Conservation (phyloP, 805 yeast genomes). For the Ogataea saltuana region DNA sequence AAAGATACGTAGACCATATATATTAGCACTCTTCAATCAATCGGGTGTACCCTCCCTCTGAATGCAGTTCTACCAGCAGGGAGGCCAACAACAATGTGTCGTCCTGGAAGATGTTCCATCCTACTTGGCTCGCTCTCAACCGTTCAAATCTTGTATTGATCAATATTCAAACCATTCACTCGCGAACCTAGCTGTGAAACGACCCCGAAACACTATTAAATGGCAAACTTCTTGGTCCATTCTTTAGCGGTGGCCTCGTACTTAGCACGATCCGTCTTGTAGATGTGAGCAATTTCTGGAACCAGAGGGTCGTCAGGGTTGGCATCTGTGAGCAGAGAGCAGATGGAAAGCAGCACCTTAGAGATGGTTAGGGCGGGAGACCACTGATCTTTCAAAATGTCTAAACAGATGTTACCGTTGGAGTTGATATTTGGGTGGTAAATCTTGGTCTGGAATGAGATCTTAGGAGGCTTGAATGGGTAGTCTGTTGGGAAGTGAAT, state of each 20-base stretch:
- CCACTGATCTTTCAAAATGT: conserved; percentile 97
- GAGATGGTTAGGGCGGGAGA: conserved; percentile 97
- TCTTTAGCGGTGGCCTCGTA: conserved; percentile 97
- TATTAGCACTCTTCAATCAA: conserved; percentile 2
- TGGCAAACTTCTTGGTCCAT: conserved; percentile 98
- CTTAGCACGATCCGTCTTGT: conserved; percentile 89
- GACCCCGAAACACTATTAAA: conserved; percentile 40
- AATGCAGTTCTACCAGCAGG: conserved; percentile 1
- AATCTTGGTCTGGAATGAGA: conserved; percentile 88
- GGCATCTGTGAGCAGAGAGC: conserved; percentile 95
- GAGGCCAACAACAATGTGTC: too few species aligned
- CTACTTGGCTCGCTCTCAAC: conserved; percentile 1
- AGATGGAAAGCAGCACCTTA: conserved; percentile 89
- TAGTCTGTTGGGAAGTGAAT: conserved; percentile 99
- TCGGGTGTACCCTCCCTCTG: too few species aligned
- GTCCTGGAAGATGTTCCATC: too few species aligned
- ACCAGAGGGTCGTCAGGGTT: conserved; percentile 99
- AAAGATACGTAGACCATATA: background rate
- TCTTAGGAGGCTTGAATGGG: conserved; percentile 98
- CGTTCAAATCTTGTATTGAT: conserved; percentile 4
- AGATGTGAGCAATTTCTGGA: conserved; percentile 96
- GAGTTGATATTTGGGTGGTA: conserved; percentile 97
- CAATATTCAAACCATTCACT: conserved; percentile 4
- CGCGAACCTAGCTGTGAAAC: background rate
- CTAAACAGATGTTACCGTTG: conserved; percentile 94